Percentiles rank a stretch among this genome's conserved stretches.
Conservation (phyloP, 331 rosid genomes). For the Malus hybrid region DNA sequence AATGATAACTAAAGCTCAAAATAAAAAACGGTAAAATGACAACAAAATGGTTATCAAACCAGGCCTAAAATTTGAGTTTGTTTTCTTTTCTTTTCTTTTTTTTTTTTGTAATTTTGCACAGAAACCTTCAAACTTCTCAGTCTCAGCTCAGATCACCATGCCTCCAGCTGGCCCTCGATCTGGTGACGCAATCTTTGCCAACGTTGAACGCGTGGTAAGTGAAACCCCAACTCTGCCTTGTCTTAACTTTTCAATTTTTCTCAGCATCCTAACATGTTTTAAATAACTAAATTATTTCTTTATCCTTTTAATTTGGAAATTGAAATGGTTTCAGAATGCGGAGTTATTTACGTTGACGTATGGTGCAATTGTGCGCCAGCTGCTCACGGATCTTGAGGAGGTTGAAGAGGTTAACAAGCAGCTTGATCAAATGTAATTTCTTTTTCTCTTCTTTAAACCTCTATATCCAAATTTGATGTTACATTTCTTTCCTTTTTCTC, state of each 20-base stretch:
- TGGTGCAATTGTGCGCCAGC: conserved; percentile 92
- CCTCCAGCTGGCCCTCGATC: conserved; percentile 85
- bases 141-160: conserved; percentile 44
- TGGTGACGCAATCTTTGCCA: conserved; percentile 89
- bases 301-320: not conserved
- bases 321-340: conserved; percentile 55
- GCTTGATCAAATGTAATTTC: conserved; percentile 84
- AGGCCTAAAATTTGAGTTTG: no score
- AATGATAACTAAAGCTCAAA: no score
- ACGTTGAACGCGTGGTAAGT: conserved; percentile 84
- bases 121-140: not conserved
- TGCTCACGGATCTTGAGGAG: conserved; percentile 98
- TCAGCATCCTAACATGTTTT: not conserved
- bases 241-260: conserved; percentile 19
- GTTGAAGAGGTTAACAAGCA: conserved; percentile 98
- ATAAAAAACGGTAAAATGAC: no score
- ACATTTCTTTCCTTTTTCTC: not conserved
- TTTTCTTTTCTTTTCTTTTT: no score
- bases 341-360: conserved; percentile 92
- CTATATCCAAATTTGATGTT: not conserved
- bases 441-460: not conserved
- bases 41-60: no score
- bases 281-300: not conserved
- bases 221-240: not conserved
- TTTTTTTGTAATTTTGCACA: not conserved